These are phyloP conservation scores for Penicillium sp. DNA, from an alignment of 2,329 filamentous ascomycete genomes.

Conservation along the genomic window DNA sequence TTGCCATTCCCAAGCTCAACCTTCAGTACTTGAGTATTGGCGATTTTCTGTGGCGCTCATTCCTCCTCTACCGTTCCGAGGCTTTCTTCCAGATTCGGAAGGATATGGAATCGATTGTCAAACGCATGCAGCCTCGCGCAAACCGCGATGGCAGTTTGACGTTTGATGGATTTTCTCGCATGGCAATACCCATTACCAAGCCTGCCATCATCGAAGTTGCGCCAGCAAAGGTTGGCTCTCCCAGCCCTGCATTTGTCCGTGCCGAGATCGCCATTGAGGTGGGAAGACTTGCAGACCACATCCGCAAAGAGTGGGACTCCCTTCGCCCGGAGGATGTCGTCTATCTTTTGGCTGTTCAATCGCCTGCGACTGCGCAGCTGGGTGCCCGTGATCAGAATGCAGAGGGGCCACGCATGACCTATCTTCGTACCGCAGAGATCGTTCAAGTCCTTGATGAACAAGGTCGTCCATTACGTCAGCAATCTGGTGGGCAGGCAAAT, in stretches of 20 bases:
- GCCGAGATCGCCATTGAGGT: slow-evolving; percentile 84
- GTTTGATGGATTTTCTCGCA: slow-evolving; percentile 82
- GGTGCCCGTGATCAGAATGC: slow-evolving; percentile 17
- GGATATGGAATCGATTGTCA: slow-evolving; percentile 78
- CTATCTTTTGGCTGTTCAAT: slow-evolving; percentile 74
- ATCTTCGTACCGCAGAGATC: slow-evolving; percentile 77
- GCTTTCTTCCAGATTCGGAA: slow-evolving; percentile 90
- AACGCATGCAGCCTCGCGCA: slow-evolving; percentile 67
- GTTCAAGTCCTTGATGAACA: slow-evolving; percentile 83
- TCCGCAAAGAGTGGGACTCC: slow-evolving; percentile 84
- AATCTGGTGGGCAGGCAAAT: slow-evolving; percentile 53
- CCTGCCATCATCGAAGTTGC: slow-evolving; percentile 82
- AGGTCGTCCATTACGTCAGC: slow-evolving; percentile 65
- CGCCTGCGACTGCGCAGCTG: slow-evolving; percentile 39
- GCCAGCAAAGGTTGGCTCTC: slow-evolving; percentile 75
- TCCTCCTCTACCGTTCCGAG: slow-evolving; percentile 83
- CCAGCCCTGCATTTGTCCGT: slow-evolving; percentile 75
- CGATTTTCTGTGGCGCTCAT: slow-evolving; percentile 94
- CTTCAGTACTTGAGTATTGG: slow-evolving; percentile 91
- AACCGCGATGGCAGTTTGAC: slow-evolving; percentile 58
- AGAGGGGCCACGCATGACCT: slow-evolving; percentile 62
- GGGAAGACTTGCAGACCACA: slow-evolving; percentile 67
- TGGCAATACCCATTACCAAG: slow-evolving; percentile 83
- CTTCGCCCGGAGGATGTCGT: slow-evolving; percentile 83
- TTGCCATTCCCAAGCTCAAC: slow-evolving; percentile 91